phyloP scores from a whole-genome alignment of 2,329 filamentous ascomycete genomes.

The Emydomyces testavorans region DNA sequence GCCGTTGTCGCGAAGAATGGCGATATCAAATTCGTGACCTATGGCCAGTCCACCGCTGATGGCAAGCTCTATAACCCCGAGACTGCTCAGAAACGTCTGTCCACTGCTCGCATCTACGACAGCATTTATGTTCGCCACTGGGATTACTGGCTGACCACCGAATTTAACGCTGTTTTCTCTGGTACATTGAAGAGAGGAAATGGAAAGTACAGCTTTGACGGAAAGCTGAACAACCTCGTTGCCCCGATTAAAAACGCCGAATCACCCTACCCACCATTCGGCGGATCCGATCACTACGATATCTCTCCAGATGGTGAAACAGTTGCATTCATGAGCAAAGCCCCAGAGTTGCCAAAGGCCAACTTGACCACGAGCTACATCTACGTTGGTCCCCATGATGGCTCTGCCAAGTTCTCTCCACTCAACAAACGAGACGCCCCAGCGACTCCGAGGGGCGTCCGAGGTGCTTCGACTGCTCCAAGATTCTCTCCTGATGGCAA shows the following conservation, averaged over 20 bases:
- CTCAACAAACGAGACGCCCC: conserved; percentile 34
- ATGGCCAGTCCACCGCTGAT: conserved; percentile 53
- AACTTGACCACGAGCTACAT: conserved; percentile 72
- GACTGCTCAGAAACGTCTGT: conserved; percentile 47
- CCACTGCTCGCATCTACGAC: conserved; percentile 59
- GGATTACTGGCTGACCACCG: conserved; percentile 62
- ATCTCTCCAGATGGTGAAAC: conserved; percentile 35
- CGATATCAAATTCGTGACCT: conserved; percentile 43
- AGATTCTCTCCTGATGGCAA: conserved; percentile 63
- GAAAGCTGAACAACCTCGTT: conserved; percentile 44
- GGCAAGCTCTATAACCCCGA: conserved; percentile 59
- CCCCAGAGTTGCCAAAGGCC: conserved; percentile 31
- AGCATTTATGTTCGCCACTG: conserved; percentile 71
- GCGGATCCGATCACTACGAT: conserved; percentile 70
- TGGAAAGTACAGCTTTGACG: conserved; percentile 35
- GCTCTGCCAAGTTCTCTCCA: conserved; percentile 42
- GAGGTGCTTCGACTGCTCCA: conserved; percentile 51
- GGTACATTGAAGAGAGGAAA: conserved; percentile 43
- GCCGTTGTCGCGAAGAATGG: conserved; percentile 27
- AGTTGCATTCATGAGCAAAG: conserved; percentile 36
- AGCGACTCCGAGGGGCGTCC: conserved; percentile 40
- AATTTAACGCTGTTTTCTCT: conserved; percentile 63
- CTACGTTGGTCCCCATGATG: conserved; percentile 57
- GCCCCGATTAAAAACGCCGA: conserved; percentile 35
- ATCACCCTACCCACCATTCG: conserved; percentile 51